Conservation (phyloP, 495 filamentous ascomycete genomes). For the Penicillium pancosmium region DNA sequence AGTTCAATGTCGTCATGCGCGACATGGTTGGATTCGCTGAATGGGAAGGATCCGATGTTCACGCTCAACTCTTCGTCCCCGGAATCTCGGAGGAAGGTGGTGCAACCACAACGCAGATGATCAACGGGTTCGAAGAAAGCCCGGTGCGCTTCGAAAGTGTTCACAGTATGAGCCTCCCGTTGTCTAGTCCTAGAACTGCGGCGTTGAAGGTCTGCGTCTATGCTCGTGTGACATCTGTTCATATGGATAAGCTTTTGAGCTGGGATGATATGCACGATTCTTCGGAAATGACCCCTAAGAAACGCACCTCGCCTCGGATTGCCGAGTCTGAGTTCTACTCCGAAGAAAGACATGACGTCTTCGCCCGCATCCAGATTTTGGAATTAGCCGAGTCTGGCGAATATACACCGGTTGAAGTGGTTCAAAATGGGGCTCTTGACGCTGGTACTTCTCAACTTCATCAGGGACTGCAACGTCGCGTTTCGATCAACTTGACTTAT, state of each 20-base stretch:
- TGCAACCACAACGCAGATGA: constrained; percentile 91
- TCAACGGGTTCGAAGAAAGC: constrained; percentile 92
- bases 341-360: constrained; percentile 92
- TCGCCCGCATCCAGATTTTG: constrained; percentile 81
- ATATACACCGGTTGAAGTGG: constrained; percentile 89
- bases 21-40: constrained; percentile 96
- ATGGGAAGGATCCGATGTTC: constrained; percentile 91
- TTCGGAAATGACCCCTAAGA: constrained; percentile 50
- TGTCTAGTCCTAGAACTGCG: constrained; percentile 73
- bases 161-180: constrained; percentile 97
- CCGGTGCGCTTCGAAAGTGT: constrained; percentile 94
- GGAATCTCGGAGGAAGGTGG: constrained; percentile 91
- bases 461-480: constrained; percentile 88
- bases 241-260: constrained; percentile 94
- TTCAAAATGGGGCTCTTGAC: constrained; percentile 81
- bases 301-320: constrained; percentile 71
- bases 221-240: constrained; percentile 87
- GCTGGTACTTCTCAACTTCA: constrained; percentile 90
- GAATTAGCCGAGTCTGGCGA: constrained; percentile 90
- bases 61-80: constrained; percentile 93
- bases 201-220: constrained; percentile 90
- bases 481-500: constrained; percentile 83
- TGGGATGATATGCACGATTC: constrained; percentile 97
- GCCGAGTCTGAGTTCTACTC: constrained; percentile 90
- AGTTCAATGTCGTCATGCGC: constrained; percentile 99